These are phyloP conservation scores for Didymella exigua DNA, from an alignment of 2,329 filamentous ascomycete genomes.

Conservation along the genomic window DNA sequence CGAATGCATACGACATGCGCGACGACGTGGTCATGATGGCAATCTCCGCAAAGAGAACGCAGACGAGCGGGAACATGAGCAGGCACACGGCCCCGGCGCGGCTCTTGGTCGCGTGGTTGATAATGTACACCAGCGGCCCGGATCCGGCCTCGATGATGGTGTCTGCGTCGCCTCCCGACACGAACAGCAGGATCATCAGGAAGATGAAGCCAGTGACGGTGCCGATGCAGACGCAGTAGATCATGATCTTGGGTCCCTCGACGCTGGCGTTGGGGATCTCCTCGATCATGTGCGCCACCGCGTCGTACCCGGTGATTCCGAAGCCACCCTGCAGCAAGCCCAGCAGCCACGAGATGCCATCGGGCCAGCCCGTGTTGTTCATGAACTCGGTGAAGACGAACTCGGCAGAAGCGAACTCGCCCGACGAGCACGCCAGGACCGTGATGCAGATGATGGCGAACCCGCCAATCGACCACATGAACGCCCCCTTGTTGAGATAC, in stretches of 20 bases:
- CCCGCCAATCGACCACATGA: constrained; percentile 72
- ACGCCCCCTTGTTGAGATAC: constrained; percentile 69
- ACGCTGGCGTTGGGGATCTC: constrained; percentile 64
- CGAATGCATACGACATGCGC: constrained; percentile 72
- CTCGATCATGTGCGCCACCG: constrained; percentile 62
- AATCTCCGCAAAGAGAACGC: constrained; percentile 67
- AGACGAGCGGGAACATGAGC: constrained; percentile 70
- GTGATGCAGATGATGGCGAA: constrained; percentile 74
- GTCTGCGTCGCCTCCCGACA: constrained; percentile 61
- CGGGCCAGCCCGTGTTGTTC: constrained; percentile 72
- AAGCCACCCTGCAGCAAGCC: constrained; percentile 61
- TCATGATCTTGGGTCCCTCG: constrained; percentile 70
- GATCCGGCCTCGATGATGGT: constrained; percentile 61
- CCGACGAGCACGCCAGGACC: constrained; percentile 68
- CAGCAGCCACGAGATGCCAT: constrained; percentile 64
- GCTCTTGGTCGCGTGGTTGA: constrained; percentile 66
- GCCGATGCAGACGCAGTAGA: constrained; percentile 67
- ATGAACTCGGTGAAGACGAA: constrained; percentile 73
- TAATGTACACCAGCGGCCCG: constrained; percentile 66
- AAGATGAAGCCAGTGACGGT: constrained; percentile 68
- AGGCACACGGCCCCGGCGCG: constrained; percentile 67
- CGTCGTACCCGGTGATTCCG: constrained; percentile 61
- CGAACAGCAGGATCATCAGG: constrained; percentile 67
- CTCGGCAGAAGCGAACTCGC: constrained; percentile 65
- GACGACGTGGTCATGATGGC: constrained; percentile 70